Evolutionary conservation across 768 basidiomycete species (phyloP).

Genomic region (Filobasidium floriforme): DNA sequence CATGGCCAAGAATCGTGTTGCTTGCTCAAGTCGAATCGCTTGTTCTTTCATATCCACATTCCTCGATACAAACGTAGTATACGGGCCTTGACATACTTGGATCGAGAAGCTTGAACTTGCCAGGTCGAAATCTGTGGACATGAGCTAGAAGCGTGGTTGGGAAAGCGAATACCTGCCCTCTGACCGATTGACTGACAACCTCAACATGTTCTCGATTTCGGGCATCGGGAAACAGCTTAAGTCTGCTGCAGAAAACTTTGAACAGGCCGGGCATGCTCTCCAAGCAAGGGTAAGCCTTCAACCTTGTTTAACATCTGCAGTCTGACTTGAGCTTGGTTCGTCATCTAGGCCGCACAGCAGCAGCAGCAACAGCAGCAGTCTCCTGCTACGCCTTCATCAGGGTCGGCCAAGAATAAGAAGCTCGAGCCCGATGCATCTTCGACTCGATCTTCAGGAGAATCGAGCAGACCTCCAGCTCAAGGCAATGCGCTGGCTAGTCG

Average conservation of each 20-base stretch:
- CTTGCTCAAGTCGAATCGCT: too few species aligned
- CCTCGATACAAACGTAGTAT: too few species aligned
- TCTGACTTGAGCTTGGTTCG: background rate
- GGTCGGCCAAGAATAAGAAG: background rate
- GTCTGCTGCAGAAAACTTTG: slow-evolving; percentile 20
- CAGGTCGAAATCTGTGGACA: too few species aligned
- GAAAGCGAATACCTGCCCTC: too few species aligned
- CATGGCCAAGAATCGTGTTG: too few species aligned
- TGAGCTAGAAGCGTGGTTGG: too few species aligned
- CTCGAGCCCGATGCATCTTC: background rate
- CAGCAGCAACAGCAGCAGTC: background rate
- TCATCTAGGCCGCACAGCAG: background rate
- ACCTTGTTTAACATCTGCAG: background rate
- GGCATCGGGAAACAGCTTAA: slow-evolving; percentile 17
- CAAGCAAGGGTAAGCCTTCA: slow-evolving; percentile 10
- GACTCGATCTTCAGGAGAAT: slow-evolving; percentile 5
- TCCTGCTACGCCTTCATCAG: background rate
- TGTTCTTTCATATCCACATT: too few species aligned
- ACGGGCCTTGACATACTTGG: too few species aligned
- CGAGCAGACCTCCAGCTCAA: background rate
- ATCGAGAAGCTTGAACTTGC: too few species aligned
- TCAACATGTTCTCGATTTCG: slow-evolving; percentile 16
- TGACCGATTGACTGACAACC: background rate
- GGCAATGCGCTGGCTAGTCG: slow-evolving; percentile 4
- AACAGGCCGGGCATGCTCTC: slow-evolving; percentile 20